Conservation (phyloP, 2,329 filamentous ascomycete genomes). For the Thielaviopsis euricoi region DNA sequence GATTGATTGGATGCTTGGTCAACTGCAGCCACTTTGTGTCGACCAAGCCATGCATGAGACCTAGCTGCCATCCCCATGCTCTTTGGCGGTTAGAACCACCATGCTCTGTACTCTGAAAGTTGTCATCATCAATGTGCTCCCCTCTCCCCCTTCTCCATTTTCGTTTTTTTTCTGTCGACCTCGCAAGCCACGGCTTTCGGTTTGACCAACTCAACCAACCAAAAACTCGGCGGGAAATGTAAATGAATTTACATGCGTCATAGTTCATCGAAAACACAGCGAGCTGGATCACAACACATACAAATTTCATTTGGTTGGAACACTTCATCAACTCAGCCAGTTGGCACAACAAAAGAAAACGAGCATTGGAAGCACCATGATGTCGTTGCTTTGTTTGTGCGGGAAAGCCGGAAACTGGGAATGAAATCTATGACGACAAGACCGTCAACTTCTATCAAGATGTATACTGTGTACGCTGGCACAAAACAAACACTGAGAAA, state of each 20-base stretch:
- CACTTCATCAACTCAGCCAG: neutral
- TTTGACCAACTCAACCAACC: neutral
- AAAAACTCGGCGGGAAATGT: neutral
- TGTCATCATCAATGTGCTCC: neutral
- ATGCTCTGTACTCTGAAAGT: neutral
- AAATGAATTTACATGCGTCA: neutral
- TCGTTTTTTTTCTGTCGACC: neutral
- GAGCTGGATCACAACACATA: neutral
- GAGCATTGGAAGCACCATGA: neutral
- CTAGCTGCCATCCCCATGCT: neutral
- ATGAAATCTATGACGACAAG: neutral
- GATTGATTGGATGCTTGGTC: neutral
- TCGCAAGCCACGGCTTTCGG: neutral
- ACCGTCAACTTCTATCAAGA: too few species aligned
- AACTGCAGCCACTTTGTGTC: neutral
- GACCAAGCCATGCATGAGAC: neutral
- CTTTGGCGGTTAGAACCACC: neutral
- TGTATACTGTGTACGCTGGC: neutral
- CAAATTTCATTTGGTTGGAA: neutral
- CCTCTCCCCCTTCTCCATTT: too few species aligned
- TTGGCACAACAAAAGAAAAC: neutral
- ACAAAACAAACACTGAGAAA: neutral
- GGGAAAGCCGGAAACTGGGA: neutral
- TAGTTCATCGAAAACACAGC: neutral
- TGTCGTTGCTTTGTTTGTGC: neutral